Evolutionary conservation across 2,329 filamentous ascomycete species (phyloP).

Genomic region (Fusarium compactum): DNA sequence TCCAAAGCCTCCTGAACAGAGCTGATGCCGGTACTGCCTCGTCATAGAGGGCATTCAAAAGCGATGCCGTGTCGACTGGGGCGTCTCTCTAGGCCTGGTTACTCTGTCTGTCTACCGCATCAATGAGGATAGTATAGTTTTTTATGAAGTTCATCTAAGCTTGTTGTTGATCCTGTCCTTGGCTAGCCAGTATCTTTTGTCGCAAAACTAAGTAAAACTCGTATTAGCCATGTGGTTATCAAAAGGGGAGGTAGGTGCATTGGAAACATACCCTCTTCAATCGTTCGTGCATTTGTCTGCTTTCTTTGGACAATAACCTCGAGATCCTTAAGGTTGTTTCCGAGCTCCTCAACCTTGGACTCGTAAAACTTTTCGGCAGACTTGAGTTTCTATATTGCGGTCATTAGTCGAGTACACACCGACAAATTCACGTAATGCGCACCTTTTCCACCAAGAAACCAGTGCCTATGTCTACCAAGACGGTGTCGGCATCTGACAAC

Average conservation of each 20-base stretch:
- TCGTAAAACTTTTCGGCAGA: slow-evolving; percentile 69
- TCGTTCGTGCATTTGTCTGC: slow-evolving; percentile 83
- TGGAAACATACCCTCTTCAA: slow-evolving; percentile 80
- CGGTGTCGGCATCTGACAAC: slow-evolving; percentile 78
- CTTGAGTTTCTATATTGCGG: slow-evolving; percentile 60
- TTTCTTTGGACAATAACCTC: slow-evolving; percentile 74
- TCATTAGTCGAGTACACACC: slow-evolving; percentile 27
- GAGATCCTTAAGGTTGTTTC: slow-evolving; percentile 66
- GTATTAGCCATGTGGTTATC: slow-evolving; percentile 47
- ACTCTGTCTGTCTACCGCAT: neutral
- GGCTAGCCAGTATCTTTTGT: slow-evolving; percentile 58
- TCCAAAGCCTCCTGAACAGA: slow-evolving; percentile 48
- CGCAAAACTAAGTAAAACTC: slow-evolving; percentile 53
- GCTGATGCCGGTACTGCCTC: slow-evolving; percentile 21
- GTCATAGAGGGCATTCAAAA: slow-evolving; percentile 7
- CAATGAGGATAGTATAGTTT: neutral
- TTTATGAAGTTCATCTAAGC: slow-evolving; percentile 29
- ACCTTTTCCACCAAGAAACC: slow-evolving; percentile 97
- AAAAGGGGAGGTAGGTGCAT: neutral
- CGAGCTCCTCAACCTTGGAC: slow-evolving; percentile 65
- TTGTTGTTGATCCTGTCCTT: slow-evolving; percentile 44
- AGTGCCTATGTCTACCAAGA: slow-evolving; percentile 92
- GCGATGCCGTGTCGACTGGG: slow-evolving; percentile 14
- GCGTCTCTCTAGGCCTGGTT: slow-evolving; percentile 9
- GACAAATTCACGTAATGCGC: neutral